Evolutionary conservation across 2,329 filamentous ascomycete genomes (phyloP), one percentile per base, ranked within the genome.

Genomic region (Colletotrichum sp.): DNA sequence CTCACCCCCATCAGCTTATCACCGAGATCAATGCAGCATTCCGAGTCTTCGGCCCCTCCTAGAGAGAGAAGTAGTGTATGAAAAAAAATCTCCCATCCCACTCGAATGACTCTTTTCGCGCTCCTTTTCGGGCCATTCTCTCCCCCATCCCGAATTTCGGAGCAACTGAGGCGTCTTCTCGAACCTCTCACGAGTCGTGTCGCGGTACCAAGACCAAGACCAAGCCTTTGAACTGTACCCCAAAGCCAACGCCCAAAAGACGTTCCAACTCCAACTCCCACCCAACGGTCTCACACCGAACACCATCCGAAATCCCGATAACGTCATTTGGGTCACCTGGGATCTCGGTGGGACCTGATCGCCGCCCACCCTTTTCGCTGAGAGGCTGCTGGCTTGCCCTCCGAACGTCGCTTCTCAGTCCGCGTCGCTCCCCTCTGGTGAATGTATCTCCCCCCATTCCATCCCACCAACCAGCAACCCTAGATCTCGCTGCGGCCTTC

Each of bases 241-340:
- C 36, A 60, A 30, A 21, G 43, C 43, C 43, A 52, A 52, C 43
- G 59, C 59, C 59, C 18, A n/a, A 28, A 63, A 32, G 18, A 16
- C 59, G 59, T 24, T 63, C 30, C 59, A 34, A 36, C 30, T 63
- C 30, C 59, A 63, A 63, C 59, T n/a, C 59, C 18, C 59, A 63
- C 57, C 57, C 71, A 36, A 70, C 52, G 43, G 74, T 68, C 74
- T 75, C 48, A 75, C 70, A 68, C 74, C 70, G 74, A 72, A 59
- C 70, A 75, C 70, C 70, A 75, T 73, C 74, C 70, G 70, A 69
- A 69, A 65, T 75, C 70, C 70, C 74, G 74, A 75, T 73, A 75
- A 75, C 74, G 70, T 75, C 74, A 75, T 75, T 66, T 26, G 68
- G 70, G 74, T 75, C 74, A 75, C 74, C 64, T 75, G 74, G 70